Base-by-base conservation (phyloP, 2,329 filamentous ascomycete genomes). In the Tolypocladium cylindrosporum region DNA sequence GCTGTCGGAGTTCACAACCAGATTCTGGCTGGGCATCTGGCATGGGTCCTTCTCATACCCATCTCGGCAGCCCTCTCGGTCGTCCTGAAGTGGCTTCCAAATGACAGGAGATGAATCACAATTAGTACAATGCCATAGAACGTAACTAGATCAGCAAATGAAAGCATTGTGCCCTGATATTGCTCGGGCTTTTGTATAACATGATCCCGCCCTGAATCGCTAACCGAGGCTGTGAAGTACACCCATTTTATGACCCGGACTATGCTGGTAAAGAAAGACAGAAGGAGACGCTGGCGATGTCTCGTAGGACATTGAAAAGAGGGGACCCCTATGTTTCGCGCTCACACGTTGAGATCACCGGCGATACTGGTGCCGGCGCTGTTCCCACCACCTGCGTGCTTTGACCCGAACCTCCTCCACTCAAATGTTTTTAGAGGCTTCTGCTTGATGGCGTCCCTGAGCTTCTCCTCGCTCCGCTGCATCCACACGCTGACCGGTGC, bases 1-100 rank as follows among this genome's bases (percentile, higher is more conserved):
- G 89, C 90, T 0, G 65, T 84, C 1, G 87, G 89, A 1, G 84
- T 85, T 3, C 77, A 80, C 45, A 77, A 79, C 16, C 81, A 86
- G 61, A 79, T 86, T 57, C 65, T 88, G 0, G 69, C 77, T 43
- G 89, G 89, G 0, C 84, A 92, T 62, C 60, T 74, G 1, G 70
- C 65, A 1, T 74, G 71, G 71, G 64, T 64, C 7, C 62, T 74
- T 24, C 65, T 74, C 2, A 66, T 71, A 1, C 68, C 68, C 1
- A 58, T 72, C 34, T 65, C 71, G 6, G 61, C 61, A 19, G 64
- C 64, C 0, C 68, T 73, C 50, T 58, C 57, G 1, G 37, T 71
- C 2, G 64, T 53, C 3, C 60, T 69, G 5, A 60, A 56, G 5
- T 68, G 65, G 58, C 55, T 74, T 34, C 71, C 71, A 0, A 59